A percentile compares a stretch with the other conserved stretches of the same genome.
Evolutionary conservation across 805 yeast species (phyloP).

Genomic region (Candida ortonii): DNA sequence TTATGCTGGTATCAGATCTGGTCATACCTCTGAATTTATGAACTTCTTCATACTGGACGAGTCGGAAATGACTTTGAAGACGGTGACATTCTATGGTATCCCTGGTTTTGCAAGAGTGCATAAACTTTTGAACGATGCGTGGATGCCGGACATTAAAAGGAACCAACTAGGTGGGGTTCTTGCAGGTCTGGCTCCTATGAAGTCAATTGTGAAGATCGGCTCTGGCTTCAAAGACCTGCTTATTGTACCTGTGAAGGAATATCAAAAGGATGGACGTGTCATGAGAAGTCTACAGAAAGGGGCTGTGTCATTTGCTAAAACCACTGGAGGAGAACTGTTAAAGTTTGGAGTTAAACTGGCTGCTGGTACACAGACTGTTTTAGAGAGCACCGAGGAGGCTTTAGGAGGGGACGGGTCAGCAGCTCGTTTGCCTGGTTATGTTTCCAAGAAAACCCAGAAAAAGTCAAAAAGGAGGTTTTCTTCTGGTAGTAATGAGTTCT

Average conservation of each 20-base stretch:
- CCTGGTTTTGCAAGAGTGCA: constrained; percentile 68
- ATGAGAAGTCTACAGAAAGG: constrained; percentile 74
- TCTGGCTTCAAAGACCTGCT: constrained; percentile 73
- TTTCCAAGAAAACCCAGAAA: constrained; percentile 5
- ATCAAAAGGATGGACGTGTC: constrained; percentile 67
- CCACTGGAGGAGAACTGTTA: constrained; percentile 76
- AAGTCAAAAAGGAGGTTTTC: constrained; percentile 8
- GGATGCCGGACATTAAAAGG: constrained; percentile 87
- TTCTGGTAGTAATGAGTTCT: constrained; percentile 14
- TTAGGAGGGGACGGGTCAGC: constrained; percentile 72
- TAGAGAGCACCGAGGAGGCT: constrained; percentile 77
- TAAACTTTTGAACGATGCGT: constrained; percentile 54
- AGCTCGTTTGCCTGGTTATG: constrained; percentile 28
- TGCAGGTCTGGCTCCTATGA: constrained; percentile 80
- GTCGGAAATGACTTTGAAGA: constrained; percentile 64
- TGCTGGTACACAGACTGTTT: constrained; percentile 78
- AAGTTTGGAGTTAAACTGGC: constrained; percentile 82
- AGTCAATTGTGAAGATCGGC: constrained; percentile 73
- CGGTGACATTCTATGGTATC: constrained; percentile 67
- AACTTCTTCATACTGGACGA: constrained; percentile 89
- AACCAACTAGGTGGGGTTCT: constrained; percentile 79
- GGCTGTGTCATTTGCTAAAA: constrained; percentile 65
- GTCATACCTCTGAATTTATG: constrained; percentile 81
- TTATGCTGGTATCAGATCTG: constrained; percentile 79
- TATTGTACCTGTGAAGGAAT: constrained; percentile 70